Base-by-base conservation (phyloP, 108 stramenopile genomes). In the Nitzschia inconspicua region DNA sequence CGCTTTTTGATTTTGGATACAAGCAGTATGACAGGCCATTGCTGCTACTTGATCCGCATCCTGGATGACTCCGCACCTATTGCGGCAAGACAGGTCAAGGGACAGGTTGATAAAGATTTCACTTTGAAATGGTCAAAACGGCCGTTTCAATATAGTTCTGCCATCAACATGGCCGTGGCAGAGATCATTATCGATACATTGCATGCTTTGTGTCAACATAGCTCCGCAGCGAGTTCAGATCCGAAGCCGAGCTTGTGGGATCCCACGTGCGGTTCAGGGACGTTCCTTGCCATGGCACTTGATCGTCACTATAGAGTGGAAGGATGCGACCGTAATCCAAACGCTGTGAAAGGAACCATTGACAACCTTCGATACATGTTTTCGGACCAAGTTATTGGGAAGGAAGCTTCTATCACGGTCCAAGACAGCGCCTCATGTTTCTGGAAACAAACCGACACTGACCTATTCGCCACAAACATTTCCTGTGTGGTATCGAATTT, bases 131-230 rank as follows among this genome's bases (percentile, higher is more conserved):
- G 86, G 86, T 40, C 77, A 16, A 31, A 64, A 22, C 66, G 86
- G 20, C 86, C 86, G 9, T 88, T 88, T 68, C 83, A 75, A 22
- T 88, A 88, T 42, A 84, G 82, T 52, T 80, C 80, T 5, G 82
- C 86, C 5, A 82, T 83, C 47, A 84, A 88, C 41, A 42, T 65
- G 14, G 63, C 69, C 27, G 35, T 74, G 22, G 83, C 86, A 2
- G 59, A 82, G 24, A 65, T 65, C 24, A 47, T 80, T 19, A 48
- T 82, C 34, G 69, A 80, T n/a, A 57, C 79, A 9, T 36, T 88
- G 49, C 18, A 18, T n/a, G 76, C 73, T 36, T 9, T 67, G 28
- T 31, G 32, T 18, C 19, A 31, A 4, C 14, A 44, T 23, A 16
- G 49, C 28, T 3, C 24, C 43, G 16, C 9, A 25, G 25, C 29